Base-by-base conservation (phyloP, 116 monocot genomes). In the Trichopus zeylanicus region DNA sequence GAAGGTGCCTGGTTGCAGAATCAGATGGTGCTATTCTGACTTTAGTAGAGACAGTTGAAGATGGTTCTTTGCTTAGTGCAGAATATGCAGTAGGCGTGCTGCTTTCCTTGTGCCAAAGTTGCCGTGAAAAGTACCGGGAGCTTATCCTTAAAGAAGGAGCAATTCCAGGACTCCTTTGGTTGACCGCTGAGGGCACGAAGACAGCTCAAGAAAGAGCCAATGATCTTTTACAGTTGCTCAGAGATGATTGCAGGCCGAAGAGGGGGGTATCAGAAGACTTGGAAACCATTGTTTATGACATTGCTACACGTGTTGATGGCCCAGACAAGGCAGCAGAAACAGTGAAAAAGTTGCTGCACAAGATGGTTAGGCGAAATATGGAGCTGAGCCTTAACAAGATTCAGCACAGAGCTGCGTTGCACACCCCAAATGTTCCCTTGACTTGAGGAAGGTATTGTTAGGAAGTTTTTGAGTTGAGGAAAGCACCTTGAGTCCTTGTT, bases 21-120 rank as follows among this genome's bases (percentile, higher is more conserved):
- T 65, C 42, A 1, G 59, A 72, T 11, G 82, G 72, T 3, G 79
- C 82, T 19, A 78, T 91, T 26, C 67, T 86, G 26, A 70, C 77
- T 22, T 16, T 91, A 5, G 79, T 91, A 1, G 91, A 91, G 61
- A 85, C 86, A 15, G 56, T 91, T 6, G 91, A 91, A 82, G 80
- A 83, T 21, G 91, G 91, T 29, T 82, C 91, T 25, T 20, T 61
- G 28, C 47, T 80, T 15, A 78, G 82, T 51, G 64, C 73, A 1
- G 91, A 91, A 46, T 70, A 74, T 54, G 76, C 91, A 26, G 77
- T 75, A 4, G 63, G 77, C 4, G 61, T 72, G 26, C 77, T 91
- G 13, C 69, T 77, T 21, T 62, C 61, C 11, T 29, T 91, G 56
- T 86, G 86, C 55, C 56, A 56, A 55, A 80, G 75, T 64, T 73